These are phyloP conservation scores for Daphne laureola DNA, from an alignment of 441 rosid genomes.

Conservation along the genomic window DNA sequence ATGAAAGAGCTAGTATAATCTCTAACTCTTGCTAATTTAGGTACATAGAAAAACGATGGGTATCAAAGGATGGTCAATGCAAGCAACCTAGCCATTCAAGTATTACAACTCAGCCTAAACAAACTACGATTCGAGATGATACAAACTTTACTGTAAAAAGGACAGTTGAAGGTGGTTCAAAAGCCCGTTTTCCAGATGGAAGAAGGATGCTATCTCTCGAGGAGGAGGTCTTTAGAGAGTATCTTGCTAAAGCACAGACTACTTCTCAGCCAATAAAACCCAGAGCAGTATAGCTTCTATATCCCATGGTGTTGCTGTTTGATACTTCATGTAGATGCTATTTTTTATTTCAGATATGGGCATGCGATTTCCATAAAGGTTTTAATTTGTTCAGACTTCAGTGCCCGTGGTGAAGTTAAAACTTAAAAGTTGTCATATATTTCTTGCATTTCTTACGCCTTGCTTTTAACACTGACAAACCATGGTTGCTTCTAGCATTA, in stretches of 20 bases:
- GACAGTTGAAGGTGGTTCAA: constrained; percentile 17
- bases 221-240: constrained; percentile 38
- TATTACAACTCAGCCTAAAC: constrained; percentile 12
- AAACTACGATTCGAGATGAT: constrained; percentile 14
- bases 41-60: constrained; percentile 55
- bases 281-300: constrained; percentile 32
- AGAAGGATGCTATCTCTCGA: constrained; percentile 47
- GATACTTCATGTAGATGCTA: background rate
- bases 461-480: background rate
- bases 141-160: constrained; percentile 16
- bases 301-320: background rate
- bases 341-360: no score
- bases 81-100: no score
- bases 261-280: constrained; percentile 29
- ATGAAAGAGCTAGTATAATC: background rate
- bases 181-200: constrained; percentile 22
- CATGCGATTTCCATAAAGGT: background rate
- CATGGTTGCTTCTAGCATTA: background rate
- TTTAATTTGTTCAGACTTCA: background rate
- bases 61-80: constrained; percentile 9
- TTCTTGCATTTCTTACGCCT: background rate
- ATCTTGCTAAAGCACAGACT: constrained; percentile 19
- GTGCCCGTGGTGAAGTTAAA: background rate
- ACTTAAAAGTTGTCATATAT: background rate
- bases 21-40: constrained; percentile 18